phyloP scores from a whole-genome alignment of 139 green algal species.

The Chlamydomonas sp. region DNA sequence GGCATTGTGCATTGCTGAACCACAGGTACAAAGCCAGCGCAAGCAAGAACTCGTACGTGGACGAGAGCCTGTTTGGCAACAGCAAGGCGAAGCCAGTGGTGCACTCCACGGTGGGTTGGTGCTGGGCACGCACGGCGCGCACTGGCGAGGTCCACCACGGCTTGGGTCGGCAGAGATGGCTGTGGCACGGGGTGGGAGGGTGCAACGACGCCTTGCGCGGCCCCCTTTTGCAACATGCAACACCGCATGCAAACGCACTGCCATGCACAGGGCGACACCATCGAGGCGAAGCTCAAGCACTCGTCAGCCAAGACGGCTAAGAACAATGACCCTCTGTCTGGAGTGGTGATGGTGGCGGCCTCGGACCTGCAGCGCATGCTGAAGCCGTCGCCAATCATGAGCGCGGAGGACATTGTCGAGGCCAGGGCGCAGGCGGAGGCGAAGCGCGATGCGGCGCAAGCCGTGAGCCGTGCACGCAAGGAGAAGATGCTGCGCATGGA shows the following conservation, averaged over 20 bases:
- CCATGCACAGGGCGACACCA: background rate
- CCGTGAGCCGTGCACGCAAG: constrained; percentile 53
- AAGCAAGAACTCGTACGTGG: constrained; percentile 31
- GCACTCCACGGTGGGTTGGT: too few relatives aligned
- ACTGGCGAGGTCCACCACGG: too few relatives aligned
- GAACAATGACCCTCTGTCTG: too few relatives aligned
- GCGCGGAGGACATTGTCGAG: constrained; percentile 44
- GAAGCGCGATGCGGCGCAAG: constrained; percentile 25
- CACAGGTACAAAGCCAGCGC: too few relatives aligned
- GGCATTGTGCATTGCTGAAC: too few relatives aligned
- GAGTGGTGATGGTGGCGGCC: constrained; percentile 15
- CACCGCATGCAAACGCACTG: too few relatives aligned
- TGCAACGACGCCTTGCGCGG: too few relatives aligned
- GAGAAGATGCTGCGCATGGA: constrained; percentile 65
- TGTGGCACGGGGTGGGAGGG: too few relatives aligned
- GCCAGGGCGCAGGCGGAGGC: constrained; percentile 33
- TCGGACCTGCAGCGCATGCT: constrained; percentile 61
- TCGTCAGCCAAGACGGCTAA: too few relatives aligned
- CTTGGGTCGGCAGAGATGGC: too few relatives aligned
- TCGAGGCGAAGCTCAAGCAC: background rate
- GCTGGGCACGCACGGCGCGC: too few relatives aligned
- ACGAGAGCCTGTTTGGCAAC: constrained; percentile 32
- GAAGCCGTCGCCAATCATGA: constrained; percentile 44
- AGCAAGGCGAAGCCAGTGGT: background rate
- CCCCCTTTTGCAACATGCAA: too few relatives aligned